Base-by-base conservation (phyloP, 768 basidiomycete genomes). In the Infundibulicybe gibba region DNA sequence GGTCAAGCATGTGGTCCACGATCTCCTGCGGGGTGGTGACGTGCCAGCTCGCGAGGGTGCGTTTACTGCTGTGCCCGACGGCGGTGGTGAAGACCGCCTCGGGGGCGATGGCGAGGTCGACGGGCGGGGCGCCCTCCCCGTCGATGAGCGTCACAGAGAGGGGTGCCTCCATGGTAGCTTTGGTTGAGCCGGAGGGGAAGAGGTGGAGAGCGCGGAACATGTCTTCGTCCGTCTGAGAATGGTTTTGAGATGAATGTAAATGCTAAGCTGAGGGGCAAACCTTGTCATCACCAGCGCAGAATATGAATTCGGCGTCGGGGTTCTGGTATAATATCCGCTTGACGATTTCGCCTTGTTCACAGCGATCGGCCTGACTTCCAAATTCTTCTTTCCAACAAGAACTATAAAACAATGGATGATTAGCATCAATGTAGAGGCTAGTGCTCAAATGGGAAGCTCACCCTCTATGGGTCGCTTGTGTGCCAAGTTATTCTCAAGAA, bases 281-380 rank as follows among this genome's bases (percentile, higher is more conserved):
- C 81, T 97, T 99, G 72, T 99, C 95, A 59, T 99, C 95, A 39
- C 95, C 95, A 1, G 94, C 95, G 62, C 95, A 99, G 72, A 97
- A 95, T 64, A 97, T 76, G 60, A 97, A 94, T 62, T 97, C 91
- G 39, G 91, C 85, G 49, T 95, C 92, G 2, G 94, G 90, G 74
- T 97, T 87, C 65, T 85, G 72, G 76, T 94, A 98, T 47, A 97
- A 61, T 49, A 98, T 83, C 40, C 93, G 77, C 74, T 94, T 94
- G 60, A 97, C 94, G 59, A 98, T 97, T 72, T 98, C 95, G 44
- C 95, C 77, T 99, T 98, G 79, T 97, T 97, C 49, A 97, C 83
- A 1, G 94, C 93, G 30, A 94, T 76, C 3, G 94, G 95, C 50
- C 95, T 83, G 16, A 97, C 94, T 70, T 99, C 95, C 38, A 99